A percentile compares a stretch with the other conserved stretches of the same genome.
These are phyloP conservation scores for Ramichloridium luteum DNA, from an alignment of 2,329 filamentous ascomycete species.

Conservation along the genomic window DNA sequence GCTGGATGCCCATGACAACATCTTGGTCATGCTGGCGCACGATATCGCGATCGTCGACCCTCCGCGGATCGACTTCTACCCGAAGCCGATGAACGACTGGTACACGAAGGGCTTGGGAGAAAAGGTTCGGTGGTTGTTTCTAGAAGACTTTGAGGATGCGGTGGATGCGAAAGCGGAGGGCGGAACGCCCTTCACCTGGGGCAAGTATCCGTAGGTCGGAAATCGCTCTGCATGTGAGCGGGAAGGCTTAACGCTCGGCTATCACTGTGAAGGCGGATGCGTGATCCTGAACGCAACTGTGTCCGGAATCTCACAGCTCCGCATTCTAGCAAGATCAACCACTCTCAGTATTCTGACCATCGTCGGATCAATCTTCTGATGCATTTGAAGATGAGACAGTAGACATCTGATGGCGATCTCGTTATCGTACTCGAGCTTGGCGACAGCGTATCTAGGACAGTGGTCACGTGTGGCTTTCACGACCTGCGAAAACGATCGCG, in stretches of 20 bases:
- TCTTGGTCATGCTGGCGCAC: constrained; percentile 23
- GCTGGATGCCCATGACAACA: constrained; percentile 23
- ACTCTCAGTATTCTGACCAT: not conserved
- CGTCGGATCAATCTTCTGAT: too few relatives aligned
- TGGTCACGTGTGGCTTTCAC: too few relatives aligned
- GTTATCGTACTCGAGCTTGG: too few relatives aligned
- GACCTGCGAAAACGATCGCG: too few relatives aligned
- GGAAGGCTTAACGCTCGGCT: too few relatives aligned
- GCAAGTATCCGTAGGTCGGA: constrained; percentile 8
- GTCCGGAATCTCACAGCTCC: too few relatives aligned
- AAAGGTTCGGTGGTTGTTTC: constrained; percentile 30
- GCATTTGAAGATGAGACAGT: too few relatives aligned
- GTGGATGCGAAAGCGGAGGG: constrained; percentile 22
- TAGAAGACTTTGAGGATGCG: constrained; percentile 38
- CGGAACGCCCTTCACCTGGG: constrained; percentile 13
- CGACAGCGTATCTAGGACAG: too few relatives aligned
- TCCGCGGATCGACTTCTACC: constrained; percentile 29
- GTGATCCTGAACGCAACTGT: too few relatives aligned
- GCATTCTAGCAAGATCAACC: too few relatives aligned
- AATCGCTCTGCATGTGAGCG: not conserved
- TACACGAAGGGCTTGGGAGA: constrained; percentile 17
- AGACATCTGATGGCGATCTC: too few relatives aligned
- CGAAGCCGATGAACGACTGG: constrained; percentile 24
- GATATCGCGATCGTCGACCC: constrained; percentile 22
- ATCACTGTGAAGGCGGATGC: too few relatives aligned